Evolutionary conservation across 2,329 filamentous ascomycete genomes (phyloP), one percentile per base, ranked within the genome.

Genomic region (Alternaria solani): DNA sequence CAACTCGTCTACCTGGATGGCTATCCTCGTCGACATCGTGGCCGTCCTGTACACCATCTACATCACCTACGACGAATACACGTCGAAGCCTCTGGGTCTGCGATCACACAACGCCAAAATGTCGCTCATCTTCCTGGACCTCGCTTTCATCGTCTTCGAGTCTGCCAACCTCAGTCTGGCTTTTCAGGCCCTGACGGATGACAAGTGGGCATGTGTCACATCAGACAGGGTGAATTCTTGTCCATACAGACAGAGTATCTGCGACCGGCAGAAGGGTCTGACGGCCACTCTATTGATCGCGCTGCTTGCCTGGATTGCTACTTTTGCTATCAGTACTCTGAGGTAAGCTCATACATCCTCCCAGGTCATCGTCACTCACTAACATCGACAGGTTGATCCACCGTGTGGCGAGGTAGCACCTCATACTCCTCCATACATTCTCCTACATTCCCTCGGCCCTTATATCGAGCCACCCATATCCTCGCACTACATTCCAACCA

Each of bases 111-210:
- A 89, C 57, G 90, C 92, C 49, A 99, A 99, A 78, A 91, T 96
- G 66, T 88, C 91, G 14, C 87, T 99, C 51, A 91, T 98, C 61
- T 87, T 99, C 55, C 86, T 97, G 58, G 95, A 99, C 79, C 85
- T 99, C 4, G 89, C 97, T 72, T 99, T 99, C 77, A 97, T 99
- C 73, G 94, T 98, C 42, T 97, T 99, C 81, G 94, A 97, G 78
- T 93, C 94, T 4, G 93, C 94, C 52, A 98, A 97, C 80, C 86
- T 96, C 26, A 91, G 92, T 41, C 83, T 99, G 65, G 94, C 94
- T 2, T 97, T 97, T 76, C 91, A 92, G 75, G 91, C 92, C 8
- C 82, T 97, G 55, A 89, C 84, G 6, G 86, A 90, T 68, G 81
- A 84, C 30, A 82, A 84, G 41, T 89, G 88, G 75, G 81, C 81